Evolutionary conservation across 169 alveolate species (phyloP).

Genomic region (Babesia ovata): DNA sequence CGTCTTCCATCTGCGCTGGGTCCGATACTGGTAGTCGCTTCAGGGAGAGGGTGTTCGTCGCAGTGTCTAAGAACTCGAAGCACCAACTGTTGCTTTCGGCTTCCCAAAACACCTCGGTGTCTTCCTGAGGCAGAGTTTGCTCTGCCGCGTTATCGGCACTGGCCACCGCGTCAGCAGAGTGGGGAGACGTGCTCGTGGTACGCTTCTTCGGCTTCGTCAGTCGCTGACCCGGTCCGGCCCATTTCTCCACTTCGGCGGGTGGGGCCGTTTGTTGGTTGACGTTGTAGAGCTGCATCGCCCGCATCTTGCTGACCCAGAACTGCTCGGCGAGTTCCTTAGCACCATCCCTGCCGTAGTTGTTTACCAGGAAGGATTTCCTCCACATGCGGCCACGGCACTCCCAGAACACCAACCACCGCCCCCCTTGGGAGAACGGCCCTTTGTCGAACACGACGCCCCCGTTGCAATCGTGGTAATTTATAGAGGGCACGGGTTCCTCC

Average conservation of each 20-base stretch:
- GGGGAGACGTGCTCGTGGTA: background rate
- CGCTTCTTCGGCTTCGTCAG: background rate
- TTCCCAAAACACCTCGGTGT: constrained; percentile 58
- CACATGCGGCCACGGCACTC: constrained; percentile 66
- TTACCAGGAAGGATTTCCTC: constrained; percentile 63
- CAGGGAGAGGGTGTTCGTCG: constrained; percentile 1
- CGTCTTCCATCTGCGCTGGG: background rate
- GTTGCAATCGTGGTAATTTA: constrained; percentile 11
- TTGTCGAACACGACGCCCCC: constrained; percentile 70
- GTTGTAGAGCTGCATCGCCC: constrained; percentile 61
- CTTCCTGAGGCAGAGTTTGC: constrained; percentile 9
- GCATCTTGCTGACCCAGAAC: constrained; percentile 67
- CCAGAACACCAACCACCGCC: constrained; percentile 77
- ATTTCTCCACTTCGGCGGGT: background rate
- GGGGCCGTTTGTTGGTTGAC: background rate
- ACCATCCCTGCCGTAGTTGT: constrained; percentile 65
- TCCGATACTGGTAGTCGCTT: constrained; percentile 10
- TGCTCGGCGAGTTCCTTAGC: constrained; percentile 75
- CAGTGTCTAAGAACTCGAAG: constrained; percentile 44
- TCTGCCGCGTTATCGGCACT: background rate
- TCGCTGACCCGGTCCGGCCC: background rate
- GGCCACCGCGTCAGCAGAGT: background rate
- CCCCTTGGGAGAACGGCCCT: constrained; percentile 68
- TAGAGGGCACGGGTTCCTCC: constrained; percentile 4
- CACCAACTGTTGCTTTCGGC: constrained; percentile 64